phyloP scores from a whole-genome alignment of 2,329 filamentous ascomycete species.

The Phaeosphaeriaceae sp. region DNA sequence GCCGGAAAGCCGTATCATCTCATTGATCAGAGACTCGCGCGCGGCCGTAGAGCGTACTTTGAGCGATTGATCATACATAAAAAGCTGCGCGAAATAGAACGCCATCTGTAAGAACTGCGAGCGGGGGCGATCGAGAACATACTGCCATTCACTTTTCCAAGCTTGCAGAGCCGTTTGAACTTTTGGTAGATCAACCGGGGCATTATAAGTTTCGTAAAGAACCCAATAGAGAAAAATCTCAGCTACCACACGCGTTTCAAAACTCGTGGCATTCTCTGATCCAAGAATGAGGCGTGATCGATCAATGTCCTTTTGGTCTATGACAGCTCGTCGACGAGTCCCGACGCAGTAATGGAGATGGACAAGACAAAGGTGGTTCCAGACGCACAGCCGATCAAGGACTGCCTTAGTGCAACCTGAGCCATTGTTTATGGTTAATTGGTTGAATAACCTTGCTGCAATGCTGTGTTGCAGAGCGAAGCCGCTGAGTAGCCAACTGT shows the following conservation, averaged over 20 bases:
- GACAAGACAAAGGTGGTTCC: constrained; percentile 54
- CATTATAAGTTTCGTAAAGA: constrained; percentile 49
- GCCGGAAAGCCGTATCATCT: constrained; percentile 52
- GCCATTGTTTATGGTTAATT: constrained; percentile 22
- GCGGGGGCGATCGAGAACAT: constrained; percentile 51
- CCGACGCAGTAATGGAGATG: constrained; percentile 57
- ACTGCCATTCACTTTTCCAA: constrained; percentile 52
- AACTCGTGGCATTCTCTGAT: constrained; percentile 51
- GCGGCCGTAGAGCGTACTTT: constrained; percentile 44
- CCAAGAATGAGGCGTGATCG: constrained; percentile 47
- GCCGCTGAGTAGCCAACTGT: constrained; percentile 55
- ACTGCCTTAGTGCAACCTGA: not conserved
- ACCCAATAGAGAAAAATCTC: constrained; percentile 56
- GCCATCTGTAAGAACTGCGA: constrained; percentile 57
- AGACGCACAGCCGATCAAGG: constrained; percentile 41
- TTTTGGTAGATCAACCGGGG: constrained; percentile 41
- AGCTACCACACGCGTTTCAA: constrained; percentile 55
- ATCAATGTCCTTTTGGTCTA: constrained; percentile 49
- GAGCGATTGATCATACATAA: constrained; percentile 51
- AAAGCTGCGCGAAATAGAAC: constrained; percentile 53
- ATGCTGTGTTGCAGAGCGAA: constrained; percentile 53
- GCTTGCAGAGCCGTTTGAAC: constrained; percentile 43
- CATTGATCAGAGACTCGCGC: constrained; percentile 45
- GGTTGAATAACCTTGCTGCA: constrained; percentile 45
- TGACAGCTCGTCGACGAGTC: constrained; percentile 48